phyloP scores from a whole-genome alignment of 2,329 filamentous ascomycete species.

The Fusarium verrucosum region DNA sequence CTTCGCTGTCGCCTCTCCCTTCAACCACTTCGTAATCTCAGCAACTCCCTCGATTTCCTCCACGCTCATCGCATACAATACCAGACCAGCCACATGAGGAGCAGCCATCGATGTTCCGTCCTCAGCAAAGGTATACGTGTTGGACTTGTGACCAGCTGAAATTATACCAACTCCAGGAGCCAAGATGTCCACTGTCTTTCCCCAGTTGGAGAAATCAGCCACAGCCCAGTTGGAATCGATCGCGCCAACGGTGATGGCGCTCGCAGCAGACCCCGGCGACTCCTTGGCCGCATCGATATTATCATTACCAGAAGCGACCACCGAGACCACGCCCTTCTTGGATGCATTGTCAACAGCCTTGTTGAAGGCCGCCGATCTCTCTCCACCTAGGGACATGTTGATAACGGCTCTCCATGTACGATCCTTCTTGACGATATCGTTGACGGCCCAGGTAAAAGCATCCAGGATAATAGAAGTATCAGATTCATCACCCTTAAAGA shows the following conservation, averaged over 20 bases:
- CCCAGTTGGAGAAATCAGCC: slow-evolving; percentile 58
- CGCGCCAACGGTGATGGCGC: slow-evolving; percentile 44
- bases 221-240: slow-evolving; percentile 47
- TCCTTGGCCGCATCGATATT: slow-evolving; percentile 9
- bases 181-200: slow-evolving; percentile 55
- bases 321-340: slow-evolving; percentile 49
- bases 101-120: slow-evolving; percentile 63
- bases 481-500: slow-evolving; percentile 44
- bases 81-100: slow-evolving; percentile 63
- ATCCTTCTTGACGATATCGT: slow-evolving; percentile 46
- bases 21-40: slow-evolving; percentile 5
- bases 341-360: slow-evolving; percentile 38
- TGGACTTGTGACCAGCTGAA: slow-evolving; percentile 50
- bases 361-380: slow-evolving; percentile 18
- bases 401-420: slow-evolving; percentile 50
- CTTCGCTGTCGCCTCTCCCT: background rate
- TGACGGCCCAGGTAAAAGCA: slow-evolving; percentile 50
- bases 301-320: slow-evolving; percentile 48
- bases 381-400: slow-evolving; percentile 54
- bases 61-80: slow-evolving; percentile 50
- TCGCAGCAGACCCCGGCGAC: slow-evolving; percentile 40
- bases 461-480: slow-evolving; percentile 43
- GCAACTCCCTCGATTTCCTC: background rate
- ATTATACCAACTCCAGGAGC: slow-evolving; percentile 55
- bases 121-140: slow-evolving; percentile 47